phyloP scores from a whole-genome alignment of 352 stramenopile genomes.

The Pythium sp. region DNA sequence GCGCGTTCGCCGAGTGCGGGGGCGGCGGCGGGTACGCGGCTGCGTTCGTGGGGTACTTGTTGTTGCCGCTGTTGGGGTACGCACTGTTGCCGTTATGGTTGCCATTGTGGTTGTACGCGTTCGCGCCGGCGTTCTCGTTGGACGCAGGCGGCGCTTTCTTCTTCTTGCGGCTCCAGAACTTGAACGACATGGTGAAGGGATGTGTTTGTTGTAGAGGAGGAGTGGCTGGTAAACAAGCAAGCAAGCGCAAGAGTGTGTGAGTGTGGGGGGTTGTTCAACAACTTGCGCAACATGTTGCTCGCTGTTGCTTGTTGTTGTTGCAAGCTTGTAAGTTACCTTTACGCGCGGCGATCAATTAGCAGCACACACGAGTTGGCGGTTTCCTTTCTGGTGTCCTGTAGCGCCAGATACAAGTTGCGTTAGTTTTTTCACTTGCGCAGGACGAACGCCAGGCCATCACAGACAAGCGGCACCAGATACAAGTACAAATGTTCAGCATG shows the following conservation, averaged over 20 bases:
- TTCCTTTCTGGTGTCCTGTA: too few relatives aligned
- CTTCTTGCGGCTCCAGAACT: constrained; percentile 79
- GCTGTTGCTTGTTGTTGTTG: constrained; percentile 2
- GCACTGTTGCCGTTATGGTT: constrained; percentile 19
- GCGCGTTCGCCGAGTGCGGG: constrained; percentile 42
- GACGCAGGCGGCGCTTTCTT: constrained; percentile 29
- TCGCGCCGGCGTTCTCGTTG: constrained; percentile 17
- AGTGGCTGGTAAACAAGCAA: not conserved
- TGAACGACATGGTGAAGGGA: constrained; percentile 50
- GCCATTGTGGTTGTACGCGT: constrained; percentile 2
- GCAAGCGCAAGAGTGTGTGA: not conserved
- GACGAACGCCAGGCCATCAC: too few relatives aligned
- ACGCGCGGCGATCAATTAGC: too few relatives aligned
- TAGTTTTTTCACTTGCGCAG: not conserved
- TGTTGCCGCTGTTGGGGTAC: constrained; percentile 23
- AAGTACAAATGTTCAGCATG: too few relatives aligned
- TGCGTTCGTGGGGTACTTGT: constrained; percentile 40
- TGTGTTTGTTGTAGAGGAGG: not conserved
- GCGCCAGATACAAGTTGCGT: not conserved
- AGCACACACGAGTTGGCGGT: too few relatives aligned
- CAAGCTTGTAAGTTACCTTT: not conserved
- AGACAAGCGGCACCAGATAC: not conserved
- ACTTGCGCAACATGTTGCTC: not conserved
- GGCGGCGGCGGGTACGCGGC: constrained; percentile 21
- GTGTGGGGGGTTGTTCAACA: not conserved